Conservation (phyloP, 306 rosid genomes). For the Trichosanthes cucumerina region DNA sequence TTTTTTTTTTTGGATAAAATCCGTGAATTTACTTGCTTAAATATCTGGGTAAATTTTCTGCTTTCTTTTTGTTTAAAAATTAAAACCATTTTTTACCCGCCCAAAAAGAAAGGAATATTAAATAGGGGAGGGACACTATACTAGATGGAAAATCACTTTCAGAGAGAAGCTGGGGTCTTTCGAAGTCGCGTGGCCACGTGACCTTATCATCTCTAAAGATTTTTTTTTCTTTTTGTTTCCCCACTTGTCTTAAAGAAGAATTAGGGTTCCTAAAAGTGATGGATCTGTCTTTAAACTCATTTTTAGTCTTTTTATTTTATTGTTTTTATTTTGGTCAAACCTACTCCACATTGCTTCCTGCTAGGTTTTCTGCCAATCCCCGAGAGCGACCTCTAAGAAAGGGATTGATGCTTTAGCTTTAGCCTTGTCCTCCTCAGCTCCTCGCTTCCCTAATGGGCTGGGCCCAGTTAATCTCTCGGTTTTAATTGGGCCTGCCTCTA, state of each 20-base stretch:
- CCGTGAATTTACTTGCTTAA: background rate
- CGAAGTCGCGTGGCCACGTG: constrained; percentile 6
- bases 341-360: background rate
- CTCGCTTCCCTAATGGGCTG: background rate
- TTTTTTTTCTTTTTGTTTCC: background rate
- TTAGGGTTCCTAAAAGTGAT: constrained; percentile 10
- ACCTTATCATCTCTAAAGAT: background rate
- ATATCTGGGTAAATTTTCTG: no score
- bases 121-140: background rate
- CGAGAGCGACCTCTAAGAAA: background rate
- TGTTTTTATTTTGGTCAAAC: background rate
- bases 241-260: background rate
- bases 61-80: background rate
- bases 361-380: background rate
- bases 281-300: constrained; percentile 7
- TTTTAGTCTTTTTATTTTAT: background rate
- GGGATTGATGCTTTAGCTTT: background rate
- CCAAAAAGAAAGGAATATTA: background rate
- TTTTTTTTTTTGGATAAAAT: no score
- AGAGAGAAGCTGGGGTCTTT: background rate
- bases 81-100: background rate
- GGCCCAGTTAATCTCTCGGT: background rate
- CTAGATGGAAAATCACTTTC: background rate
- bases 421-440: background rate
- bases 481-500: background rate